Base-by-base conservation (phyloP, 768 basidiomycete genomes). In the Epithele typhae region DNA sequence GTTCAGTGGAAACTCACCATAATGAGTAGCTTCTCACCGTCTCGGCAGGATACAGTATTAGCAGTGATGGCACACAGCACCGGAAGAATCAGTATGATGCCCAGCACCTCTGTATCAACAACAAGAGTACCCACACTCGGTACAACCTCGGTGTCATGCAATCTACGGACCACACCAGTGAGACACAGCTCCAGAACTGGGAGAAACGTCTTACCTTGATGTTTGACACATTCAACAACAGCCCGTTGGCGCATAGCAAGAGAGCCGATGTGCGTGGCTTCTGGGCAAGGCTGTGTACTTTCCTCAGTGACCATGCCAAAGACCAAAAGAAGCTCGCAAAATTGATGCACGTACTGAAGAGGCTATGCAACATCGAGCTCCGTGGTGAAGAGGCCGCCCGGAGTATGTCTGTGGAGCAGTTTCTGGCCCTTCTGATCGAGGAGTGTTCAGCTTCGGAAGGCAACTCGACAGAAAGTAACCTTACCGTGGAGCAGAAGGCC, bases 301-400 rank as follows among this genome's bases (percentile, higher is more conserved):
- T 59, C 22, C 49, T 45, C 21, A 54, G 52, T 23, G 64, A 67
- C 43, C 66, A 66, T 47, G 63, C 62, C 2, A 50, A 48, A 12
- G 66, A 66, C 34, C 62, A 61, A 23, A 65, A 62, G 49, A 61
- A 63, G 46, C 47, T 53, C 15, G 41, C 50, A 3, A 32, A 47
- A 5, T 37, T 56, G 4, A 43, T 57, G 12, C 1, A 19, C 17
- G 54, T 40, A 15, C 46, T 30, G 41, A 54, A 58, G 39, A 25
- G 21, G 12, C 3, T 5, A 4, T 11, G 34, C 40, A 19, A 25
- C 35, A 10, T 40, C 7, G 36, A 36, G 35, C 12, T 25, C 32
- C 18, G 23, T 2, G 37, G 43, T 14, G 40, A 18, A 21, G 39
- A 41, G 19, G 40, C 40, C 12, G 8, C 19, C 14, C 9, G 12